These are phyloP conservation scores for Chamaecyparis obtusa DNA, from an alignment of 75 land plant species.

Conservation along the genomic window DNA sequence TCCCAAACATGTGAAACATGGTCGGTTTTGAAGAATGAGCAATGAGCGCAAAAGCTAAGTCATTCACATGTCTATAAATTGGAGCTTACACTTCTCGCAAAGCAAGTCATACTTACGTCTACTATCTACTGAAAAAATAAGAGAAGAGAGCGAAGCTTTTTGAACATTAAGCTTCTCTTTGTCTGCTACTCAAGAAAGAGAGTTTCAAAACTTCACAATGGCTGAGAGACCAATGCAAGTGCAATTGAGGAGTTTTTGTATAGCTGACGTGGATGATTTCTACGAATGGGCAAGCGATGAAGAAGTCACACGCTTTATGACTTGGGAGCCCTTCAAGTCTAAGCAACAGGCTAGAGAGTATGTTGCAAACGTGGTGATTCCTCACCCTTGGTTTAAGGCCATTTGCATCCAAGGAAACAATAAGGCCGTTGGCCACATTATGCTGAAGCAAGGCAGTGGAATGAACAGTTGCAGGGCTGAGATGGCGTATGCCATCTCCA, in stretches of 20 bases:
- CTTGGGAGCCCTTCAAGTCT: constrained; percentile 39
- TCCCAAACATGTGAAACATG: too few species aligned
- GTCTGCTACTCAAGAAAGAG: too few species aligned
- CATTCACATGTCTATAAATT: too few species aligned
- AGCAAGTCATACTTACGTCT: too few species aligned
- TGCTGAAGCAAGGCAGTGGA: neutral
- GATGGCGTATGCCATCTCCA: constrained; percentile 47
- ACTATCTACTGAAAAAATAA: too few species aligned
- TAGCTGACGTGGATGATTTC: constrained; percentile 41
- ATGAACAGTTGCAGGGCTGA: constrained; percentile 17
- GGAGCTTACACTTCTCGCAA: too few species aligned
- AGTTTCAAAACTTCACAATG: too few species aligned
- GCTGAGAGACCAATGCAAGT: neutral
- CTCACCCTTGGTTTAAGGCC: constrained; percentile 54
- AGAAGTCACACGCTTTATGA: constrained; percentile 19
- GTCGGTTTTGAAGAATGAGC: too few species aligned
- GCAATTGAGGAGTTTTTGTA: constrained; percentile 27
- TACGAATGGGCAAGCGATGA: constrained; percentile 52
- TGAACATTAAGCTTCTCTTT: too few species aligned
- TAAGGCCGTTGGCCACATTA: neutral
- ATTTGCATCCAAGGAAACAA: constrained; percentile 29
- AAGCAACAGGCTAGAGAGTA: constrained; percentile 25
- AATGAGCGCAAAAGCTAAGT: too few species aligned
- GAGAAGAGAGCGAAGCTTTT: too few species aligned
- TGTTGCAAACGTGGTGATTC: constrained; percentile 20